A percentile compares a stretch with the other conserved stretches of the same genome.
phyloP scores from a whole-genome alignment of 2,329 filamentous ascomycete genomes.

The Monilinia polystroma region DNA sequence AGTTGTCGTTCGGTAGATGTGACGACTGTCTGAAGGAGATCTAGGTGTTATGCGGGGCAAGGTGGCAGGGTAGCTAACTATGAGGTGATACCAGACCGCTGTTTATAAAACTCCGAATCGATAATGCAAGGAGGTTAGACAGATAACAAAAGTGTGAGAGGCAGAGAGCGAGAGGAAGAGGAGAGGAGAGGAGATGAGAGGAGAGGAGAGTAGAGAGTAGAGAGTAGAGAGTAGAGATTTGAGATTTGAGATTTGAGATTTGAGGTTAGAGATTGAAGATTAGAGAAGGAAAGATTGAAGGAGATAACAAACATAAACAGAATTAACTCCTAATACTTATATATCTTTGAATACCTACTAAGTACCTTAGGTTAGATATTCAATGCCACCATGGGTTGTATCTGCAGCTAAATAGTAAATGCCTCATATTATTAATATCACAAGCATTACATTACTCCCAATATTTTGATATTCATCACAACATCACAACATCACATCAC shows the following conservation, averaged over 20 bases:
- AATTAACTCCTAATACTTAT: slow-evolving; percentile 12
- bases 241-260: too few relatives aligned
- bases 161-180: not conserved
- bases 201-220: too few relatives aligned
- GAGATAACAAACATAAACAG: not conserved
- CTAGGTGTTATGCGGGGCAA: not conserved
- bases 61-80: not conserved
- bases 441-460: too few relatives aligned
- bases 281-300: not conserved
- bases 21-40: not conserved
- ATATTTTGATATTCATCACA: too few relatives aligned
- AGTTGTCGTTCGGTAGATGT: not conserved
- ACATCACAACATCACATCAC: not conserved
- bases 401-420: too few relatives aligned
- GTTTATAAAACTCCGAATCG: not conserved
- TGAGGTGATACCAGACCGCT: not conserved
- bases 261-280: too few relatives aligned
- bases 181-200: not conserved
- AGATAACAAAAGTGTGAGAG: not conserved
- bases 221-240: too few relatives aligned
- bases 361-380: too few relatives aligned
- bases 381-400: too few relatives aligned
- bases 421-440: too few relatives aligned
- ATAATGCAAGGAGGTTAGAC: not conserved
- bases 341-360: not conserved